These are phyloP conservation scores for Helicocarpus griseus DNA, from an alignment of 2,329 filamentous ascomycete species.

Conservation along the genomic window DNA sequence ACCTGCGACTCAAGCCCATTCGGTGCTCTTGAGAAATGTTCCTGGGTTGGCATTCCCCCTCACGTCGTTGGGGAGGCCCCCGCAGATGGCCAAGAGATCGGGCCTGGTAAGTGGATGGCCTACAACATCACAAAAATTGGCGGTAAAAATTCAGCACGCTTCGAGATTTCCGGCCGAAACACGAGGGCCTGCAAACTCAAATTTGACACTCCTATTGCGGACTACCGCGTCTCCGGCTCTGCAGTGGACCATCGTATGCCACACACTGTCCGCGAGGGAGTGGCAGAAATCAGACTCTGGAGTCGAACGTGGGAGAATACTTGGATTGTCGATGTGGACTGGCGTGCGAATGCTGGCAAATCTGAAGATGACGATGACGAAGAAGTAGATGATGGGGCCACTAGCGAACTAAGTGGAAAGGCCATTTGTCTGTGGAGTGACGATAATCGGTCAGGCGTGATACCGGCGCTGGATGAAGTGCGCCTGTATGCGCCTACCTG, in stretches of 20 bases:
- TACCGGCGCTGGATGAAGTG: slow-evolving; percentile 78
- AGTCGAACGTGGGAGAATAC: slow-evolving; percentile 66
- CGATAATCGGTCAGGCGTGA: slow-evolving; percentile 58
- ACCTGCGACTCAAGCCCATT: slow-evolving; percentile 38
- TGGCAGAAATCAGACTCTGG: slow-evolving; percentile 67
- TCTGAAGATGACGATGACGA: slow-evolving; percentile 8
- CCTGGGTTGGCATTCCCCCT: slow-evolving; percentile 60
- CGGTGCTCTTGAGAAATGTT: slow-evolving; percentile 49
- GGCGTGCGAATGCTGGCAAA: slow-evolving; percentile 34
- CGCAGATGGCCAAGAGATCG: slow-evolving; percentile 32
- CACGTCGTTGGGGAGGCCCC: slow-evolving; percentile 45
- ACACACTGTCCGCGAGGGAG: slow-evolving; percentile 51
- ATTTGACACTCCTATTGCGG: slow-evolving; percentile 58
- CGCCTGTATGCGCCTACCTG: slow-evolving; percentile 67
- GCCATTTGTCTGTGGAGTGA: slow-evolving; percentile 84
- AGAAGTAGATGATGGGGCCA: slow-evolving; percentile 23
- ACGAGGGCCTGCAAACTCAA: slow-evolving; percentile 68
- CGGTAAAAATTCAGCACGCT: slow-evolving; percentile 42
- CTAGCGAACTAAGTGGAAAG: slow-evolving; percentile 47
- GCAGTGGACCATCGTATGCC: slow-evolving; percentile 54
- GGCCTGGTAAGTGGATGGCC: slow-evolving; percentile 52
- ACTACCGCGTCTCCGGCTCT: slow-evolving; percentile 55
- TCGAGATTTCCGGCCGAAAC: slow-evolving; percentile 61
- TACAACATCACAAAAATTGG: slow-evolving; percentile 48
- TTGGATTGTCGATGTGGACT: slow-evolving; percentile 68